phyloP scores from a whole-genome alignment of 1,284 basidiomycete genomes.

The Lignosus rhinocerotis region DNA sequence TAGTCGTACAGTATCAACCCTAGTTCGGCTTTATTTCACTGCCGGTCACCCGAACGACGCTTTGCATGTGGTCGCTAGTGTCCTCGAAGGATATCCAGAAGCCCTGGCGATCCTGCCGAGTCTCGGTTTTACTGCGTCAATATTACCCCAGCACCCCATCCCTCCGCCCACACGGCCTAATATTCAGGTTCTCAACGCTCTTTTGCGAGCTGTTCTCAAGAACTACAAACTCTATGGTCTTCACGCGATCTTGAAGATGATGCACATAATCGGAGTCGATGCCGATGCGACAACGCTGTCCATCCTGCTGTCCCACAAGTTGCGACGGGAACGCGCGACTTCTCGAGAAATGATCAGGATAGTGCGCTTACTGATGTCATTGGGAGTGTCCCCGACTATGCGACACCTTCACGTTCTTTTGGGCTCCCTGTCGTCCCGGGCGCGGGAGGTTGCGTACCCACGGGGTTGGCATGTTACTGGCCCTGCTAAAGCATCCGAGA shows the following conservation, averaged over 20 bases:
- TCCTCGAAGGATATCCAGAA: constrained; percentile 38
- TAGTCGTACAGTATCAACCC: constrained; percentile 46
- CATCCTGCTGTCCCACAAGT: constrained; percentile 53
- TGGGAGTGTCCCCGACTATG: constrained; percentile 43
- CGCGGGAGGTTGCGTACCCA: constrained; percentile 42
- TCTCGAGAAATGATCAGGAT: constrained; percentile 48
- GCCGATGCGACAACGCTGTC: constrained; percentile 56
- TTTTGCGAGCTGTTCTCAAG: constrained; percentile 50
- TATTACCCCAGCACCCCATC: constrained; percentile 7
- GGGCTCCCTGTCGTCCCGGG: constrained; percentile 45
- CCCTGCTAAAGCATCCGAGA: constrained; percentile 21
- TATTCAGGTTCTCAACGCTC: constrained; percentile 56
- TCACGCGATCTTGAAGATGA: constrained; percentile 48
- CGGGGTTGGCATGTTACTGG: constrained; percentile 44
- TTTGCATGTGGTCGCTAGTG: constrained; percentile 46
- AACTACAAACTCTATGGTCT: constrained; percentile 49
- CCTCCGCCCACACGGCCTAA: constrained; percentile 36
- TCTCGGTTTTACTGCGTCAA: constrained; percentile 16
- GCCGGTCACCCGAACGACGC: constrained; percentile 49
- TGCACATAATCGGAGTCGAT: constrained; percentile 48
- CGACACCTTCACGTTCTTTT: constrained; percentile 45
- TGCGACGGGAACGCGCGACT: constrained; percentile 39
- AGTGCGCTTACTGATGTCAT: constrained; percentile 44
- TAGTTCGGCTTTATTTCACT: constrained; percentile 56
- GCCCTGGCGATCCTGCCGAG: constrained; percentile 27